Percentiles rank a stretch among this genome's conserved stretches.
phyloP scores from a whole-genome alignment of 306 rosid genomes.

The Astragalus membranaceus region DNA sequence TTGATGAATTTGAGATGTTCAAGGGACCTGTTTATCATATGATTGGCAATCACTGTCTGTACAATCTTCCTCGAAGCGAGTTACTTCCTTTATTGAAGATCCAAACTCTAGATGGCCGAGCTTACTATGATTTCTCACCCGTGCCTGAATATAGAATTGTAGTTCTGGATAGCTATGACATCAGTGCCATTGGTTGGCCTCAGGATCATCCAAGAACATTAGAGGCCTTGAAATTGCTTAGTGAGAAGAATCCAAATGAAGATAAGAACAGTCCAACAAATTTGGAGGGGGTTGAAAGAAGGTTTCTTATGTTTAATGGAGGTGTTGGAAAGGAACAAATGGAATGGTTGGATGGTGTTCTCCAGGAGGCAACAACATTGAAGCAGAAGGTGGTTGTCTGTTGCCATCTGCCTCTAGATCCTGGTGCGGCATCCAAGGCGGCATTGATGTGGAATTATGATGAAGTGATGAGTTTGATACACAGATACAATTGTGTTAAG shows the following conservation, averaged over 20 bases:
- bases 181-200: slow-evolving; percentile 92
- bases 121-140: slow-evolving; percentile 83
- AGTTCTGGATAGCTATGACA: slow-evolving; percentile 77
- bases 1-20: slow-evolving; percentile 54
- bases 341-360: slow-evolving; percentile 70
- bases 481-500: slow-evolving; percentile 67
- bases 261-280: slow-evolving; percentile 78
- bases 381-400: slow-evolving; percentile 73
- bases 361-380: slow-evolving; percentile 57
- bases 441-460: slow-evolving; percentile 83
- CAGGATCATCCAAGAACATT: slow-evolving; percentile 52
- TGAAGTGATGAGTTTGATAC: slow-evolving; percentile 73
- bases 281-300: slow-evolving; percentile 58
- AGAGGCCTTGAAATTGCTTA: slow-evolving; percentile 58
- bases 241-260: slow-evolving; percentile 65
- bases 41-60: slow-evolving; percentile 94
- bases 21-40: slow-evolving; percentile 68
- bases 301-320: slow-evolving; percentile 91
- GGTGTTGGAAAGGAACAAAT: slow-evolving; percentile 81
- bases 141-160: slow-evolving; percentile 65
- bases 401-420: slow-evolving; percentile 79
- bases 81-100: slow-evolving; percentile 75
- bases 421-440: slow-evolving; percentile 38
- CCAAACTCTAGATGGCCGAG: slow-evolving; percentile 37
- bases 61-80: slow-evolving; percentile 76